phyloP scores from a whole-genome alignment of 345 rosid genomes.

The Aquilaria sinensis region DNA sequence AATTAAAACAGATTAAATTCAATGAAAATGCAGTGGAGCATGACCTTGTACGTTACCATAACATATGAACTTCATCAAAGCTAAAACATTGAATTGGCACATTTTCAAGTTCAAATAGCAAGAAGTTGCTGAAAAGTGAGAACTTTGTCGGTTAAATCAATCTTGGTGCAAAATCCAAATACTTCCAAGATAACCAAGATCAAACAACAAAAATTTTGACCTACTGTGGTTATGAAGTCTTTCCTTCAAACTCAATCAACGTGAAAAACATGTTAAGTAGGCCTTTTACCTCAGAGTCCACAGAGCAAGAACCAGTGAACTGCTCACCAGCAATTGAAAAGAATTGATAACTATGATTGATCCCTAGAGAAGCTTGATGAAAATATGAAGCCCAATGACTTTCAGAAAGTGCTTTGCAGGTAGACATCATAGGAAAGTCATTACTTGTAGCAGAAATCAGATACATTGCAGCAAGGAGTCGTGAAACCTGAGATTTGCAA shows the following conservation, averaged over 20 bases:
- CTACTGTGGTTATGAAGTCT: neutral
- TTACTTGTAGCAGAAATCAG: slow-evolving; percentile 52
- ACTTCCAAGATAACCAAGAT: too few relatives aligned
- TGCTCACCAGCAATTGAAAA: slow-evolving; percentile 37
- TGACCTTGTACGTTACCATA: too few relatives aligned
- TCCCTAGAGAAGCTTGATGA: slow-evolving; percentile 93
- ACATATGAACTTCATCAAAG: too few relatives aligned
- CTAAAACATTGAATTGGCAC: too few relatives aligned
- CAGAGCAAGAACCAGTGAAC: slow-evolving; percentile 18
- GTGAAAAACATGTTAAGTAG: slow-evolving; percentile 2
- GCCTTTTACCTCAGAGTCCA: slow-evolving; percentile 40
- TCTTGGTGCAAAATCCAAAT: too few relatives aligned
- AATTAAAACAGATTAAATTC: too few relatives aligned
- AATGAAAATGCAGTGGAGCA: too few relatives aligned
- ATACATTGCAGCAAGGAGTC: slow-evolving; percentile 57
- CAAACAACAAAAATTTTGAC: neutral
- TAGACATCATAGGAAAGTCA: slow-evolving; percentile 32
- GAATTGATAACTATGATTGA: slow-evolving; percentile 59
- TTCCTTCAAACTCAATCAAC: neutral
- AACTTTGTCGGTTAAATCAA: too few relatives aligned
- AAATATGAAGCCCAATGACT: slow-evolving; percentile 91
- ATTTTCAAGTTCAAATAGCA: too few relatives aligned
- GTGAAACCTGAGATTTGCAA: slow-evolving; percentile 54
- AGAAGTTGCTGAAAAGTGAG: too few relatives aligned
- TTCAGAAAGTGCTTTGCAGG: slow-evolving; percentile 50